Percentiles rank a stretch among this genome's conserved stretches.
phyloP scores from a whole-genome alignment of 805 yeast species.

The Candida oleophila region DNA sequence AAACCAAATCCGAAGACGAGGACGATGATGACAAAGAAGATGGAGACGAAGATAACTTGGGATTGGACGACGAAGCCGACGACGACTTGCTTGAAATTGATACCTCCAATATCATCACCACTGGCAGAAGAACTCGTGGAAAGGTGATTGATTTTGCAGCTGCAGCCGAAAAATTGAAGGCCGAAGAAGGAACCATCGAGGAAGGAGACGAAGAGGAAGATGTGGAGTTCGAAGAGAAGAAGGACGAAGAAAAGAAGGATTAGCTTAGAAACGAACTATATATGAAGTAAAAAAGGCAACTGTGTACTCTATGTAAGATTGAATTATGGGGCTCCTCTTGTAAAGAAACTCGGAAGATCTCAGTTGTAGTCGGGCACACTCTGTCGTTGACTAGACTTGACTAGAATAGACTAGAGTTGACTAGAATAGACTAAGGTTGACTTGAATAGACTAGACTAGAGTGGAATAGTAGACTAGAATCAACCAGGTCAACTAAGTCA shows the following conservation, averaged over 20 bases:
- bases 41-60: slow-evolving; percentile 51
- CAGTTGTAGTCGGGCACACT: too few species aligned
- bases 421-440: too few species aligned
- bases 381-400: too few species aligned
- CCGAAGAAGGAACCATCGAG: slow-evolving; percentile 40
- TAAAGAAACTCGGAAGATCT: too few species aligned
- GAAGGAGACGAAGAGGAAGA: slow-evolving; percentile 49
- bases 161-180: slow-evolving; percentile 70
- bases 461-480: too few species aligned
- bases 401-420: too few species aligned
- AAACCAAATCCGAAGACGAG: slow-evolving; percentile 31
- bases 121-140: slow-evolving; percentile 89
- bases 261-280: background rate
- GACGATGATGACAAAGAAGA: slow-evolving; percentile 47
- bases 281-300: slow-evolving; percentile 10
- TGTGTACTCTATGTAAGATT: too few species aligned
- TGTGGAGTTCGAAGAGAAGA: slow-evolving; percentile 49
- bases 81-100: slow-evolving; percentile 82
- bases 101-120: slow-evolving; percentile 75
- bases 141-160: slow-evolving; percentile 80
- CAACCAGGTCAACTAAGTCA: too few species aligned
- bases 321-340: too few species aligned
- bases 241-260: slow-evolving; percentile 8
- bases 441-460: too few species aligned
- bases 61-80: slow-evolving; percentile 67